Percentiles rank a stretch among this genome's conserved stretches.
Conservation (phyloP, 805 yeast genomes). For the Yamadazyma laniorum region DNA sequence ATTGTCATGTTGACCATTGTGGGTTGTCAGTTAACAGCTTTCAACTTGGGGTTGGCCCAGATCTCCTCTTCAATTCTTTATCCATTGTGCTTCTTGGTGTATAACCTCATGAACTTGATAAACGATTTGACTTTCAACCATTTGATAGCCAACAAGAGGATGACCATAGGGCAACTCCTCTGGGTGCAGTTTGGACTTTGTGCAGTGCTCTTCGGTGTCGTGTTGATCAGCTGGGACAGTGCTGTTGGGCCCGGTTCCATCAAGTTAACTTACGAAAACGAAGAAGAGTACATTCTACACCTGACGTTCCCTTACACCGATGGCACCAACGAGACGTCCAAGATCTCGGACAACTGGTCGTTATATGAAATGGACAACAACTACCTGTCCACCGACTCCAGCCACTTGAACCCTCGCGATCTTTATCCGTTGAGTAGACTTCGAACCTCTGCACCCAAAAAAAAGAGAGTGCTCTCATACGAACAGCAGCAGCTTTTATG, state of each 20-base stretch:
- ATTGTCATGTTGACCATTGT: slow-evolving; percentile 59
- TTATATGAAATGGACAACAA: slow-evolving; percentile 6
- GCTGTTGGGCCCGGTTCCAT: slow-evolving; percentile 20
- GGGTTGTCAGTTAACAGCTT: slow-evolving; percentile 64
- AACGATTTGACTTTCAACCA: slow-evolving; percentile 58
- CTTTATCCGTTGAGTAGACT: neutral
- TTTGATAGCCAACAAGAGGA: slow-evolving; percentile 43
- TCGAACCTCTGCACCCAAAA: neutral
- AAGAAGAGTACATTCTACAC: slow-evolving; percentile 15
- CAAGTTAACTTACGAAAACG: slow-evolving; percentile 1
- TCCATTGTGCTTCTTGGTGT: slow-evolving; percentile 82
- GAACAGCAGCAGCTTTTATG: slow-evolving; percentile 14
- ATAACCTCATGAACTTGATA: slow-evolving; percentile 60
- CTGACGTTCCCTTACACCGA: slow-evolving; percentile 17
- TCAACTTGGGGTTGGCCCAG: slow-evolving; percentile 69
- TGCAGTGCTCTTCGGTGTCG: slow-evolving; percentile 66
- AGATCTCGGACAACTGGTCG: neutral
- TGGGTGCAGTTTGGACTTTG: slow-evolving; percentile 46
- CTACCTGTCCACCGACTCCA: slow-evolving; percentile 4
- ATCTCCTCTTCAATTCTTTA: slow-evolving; percentile 76
- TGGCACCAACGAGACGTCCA: slow-evolving; percentile 5
- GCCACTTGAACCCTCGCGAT: slow-evolving; percentile 5
- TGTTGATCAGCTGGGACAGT: slow-evolving; percentile 56
- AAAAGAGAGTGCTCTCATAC: slow-evolving; percentile 14
- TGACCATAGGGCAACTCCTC: slow-evolving; percentile 48